Conservation (phyloP, 2,329 filamentous ascomycete species). For the Venturiaceae sp. region DNA sequence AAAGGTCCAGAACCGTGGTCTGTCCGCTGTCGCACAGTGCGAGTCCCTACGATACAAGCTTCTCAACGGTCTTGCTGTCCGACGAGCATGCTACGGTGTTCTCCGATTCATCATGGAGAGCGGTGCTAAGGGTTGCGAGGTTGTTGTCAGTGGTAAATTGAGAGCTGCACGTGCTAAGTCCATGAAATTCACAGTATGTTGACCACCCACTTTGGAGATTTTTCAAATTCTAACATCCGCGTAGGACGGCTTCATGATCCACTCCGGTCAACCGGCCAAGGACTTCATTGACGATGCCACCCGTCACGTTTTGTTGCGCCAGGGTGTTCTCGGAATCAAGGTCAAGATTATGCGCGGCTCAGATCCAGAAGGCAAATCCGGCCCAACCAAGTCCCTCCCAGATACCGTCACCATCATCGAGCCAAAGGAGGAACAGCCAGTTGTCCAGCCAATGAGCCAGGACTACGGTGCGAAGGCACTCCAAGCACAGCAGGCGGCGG, state of each 20-base stretch:
- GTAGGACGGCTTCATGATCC: conserved; percentile 98
- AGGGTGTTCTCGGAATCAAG: conserved; percentile 99
- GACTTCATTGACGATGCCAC: conserved; percentile 99
- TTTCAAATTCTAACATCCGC: neutral
- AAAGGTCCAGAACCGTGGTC: conserved; percentile 99
- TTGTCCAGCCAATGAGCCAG: conserved; percentile 91
- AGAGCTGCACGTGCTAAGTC: conserved; percentile 98
- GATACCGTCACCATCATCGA: conserved; percentile 99
- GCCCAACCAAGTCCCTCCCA: conserved; percentile 92
- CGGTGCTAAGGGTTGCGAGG: conserved; percentile 99
- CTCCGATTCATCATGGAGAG: conserved; percentile 99
- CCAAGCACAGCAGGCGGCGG: conserved; percentile 58
- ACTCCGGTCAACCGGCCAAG: conserved; percentile 98
- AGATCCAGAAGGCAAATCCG: conserved; percentile 98
- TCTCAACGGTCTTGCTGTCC: conserved; percentile 97
- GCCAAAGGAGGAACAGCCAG: conserved; percentile 97
- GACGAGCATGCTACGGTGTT: conserved; percentile 99
- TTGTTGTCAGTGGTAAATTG: conserved; percentile 98
- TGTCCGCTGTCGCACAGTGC: conserved; percentile 99
- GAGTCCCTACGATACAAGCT: conserved; percentile 99
- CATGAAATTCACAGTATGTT: conserved; percentile 97
- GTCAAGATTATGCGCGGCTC: conserved; percentile 99
- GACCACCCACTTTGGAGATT: neutral
- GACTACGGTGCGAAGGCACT: conserved; percentile 95
- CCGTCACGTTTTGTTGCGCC: conserved; percentile 98